Evolutionary conservation across 2,329 filamentous ascomycete species (phyloP).

Genomic region (Diaporthe amygdali): DNA sequence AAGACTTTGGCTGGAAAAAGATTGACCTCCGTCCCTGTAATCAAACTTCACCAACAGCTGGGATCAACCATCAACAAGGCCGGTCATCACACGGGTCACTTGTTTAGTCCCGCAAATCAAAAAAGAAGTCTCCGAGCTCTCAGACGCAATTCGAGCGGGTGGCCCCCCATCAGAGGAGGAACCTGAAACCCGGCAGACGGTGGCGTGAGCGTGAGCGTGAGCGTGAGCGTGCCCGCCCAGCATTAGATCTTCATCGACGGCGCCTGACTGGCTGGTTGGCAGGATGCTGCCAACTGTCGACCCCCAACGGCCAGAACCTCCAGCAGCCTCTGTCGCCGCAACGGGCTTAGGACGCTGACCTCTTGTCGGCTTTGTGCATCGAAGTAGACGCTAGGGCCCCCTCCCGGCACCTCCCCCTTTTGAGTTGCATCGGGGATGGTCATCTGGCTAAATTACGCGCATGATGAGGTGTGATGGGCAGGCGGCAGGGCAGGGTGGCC

Average conservation of each 20-base stretch:
- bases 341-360: neutral
- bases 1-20: neutral
- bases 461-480: slow-evolving; percentile 13
- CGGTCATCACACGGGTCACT: slow-evolving; percentile 4
- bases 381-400: slow-evolving; percentile 1
- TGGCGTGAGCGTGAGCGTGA: neutral
- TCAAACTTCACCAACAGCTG: neutral
- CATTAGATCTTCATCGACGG: neutral
- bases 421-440: slow-evolving; percentile 1
- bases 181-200: slow-evolving; percentile 15
- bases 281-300: neutral
- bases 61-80: slow-evolving; percentile 2
- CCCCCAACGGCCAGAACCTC: neutral
- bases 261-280: neutral
- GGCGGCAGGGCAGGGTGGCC: neutral
- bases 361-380: slow-evolving; percentile 3
- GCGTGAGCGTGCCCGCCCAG: slow-evolving; percentile 6
- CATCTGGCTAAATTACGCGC: slow-evolving; percentile 17
- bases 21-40: slow-evolving; percentile 15
- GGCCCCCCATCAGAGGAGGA: neutral
- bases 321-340: neutral
- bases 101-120: slow-evolving; percentile 11
- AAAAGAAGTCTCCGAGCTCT: slow-evolving; percentile 13
- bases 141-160: slow-evolving; percentile 2
- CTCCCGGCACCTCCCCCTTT: slow-evolving; percentile 6